Base-by-base conservation (phyloP, 2,329 filamentous ascomycete genomes). In the Penicillium sclerotigenum region DNA sequence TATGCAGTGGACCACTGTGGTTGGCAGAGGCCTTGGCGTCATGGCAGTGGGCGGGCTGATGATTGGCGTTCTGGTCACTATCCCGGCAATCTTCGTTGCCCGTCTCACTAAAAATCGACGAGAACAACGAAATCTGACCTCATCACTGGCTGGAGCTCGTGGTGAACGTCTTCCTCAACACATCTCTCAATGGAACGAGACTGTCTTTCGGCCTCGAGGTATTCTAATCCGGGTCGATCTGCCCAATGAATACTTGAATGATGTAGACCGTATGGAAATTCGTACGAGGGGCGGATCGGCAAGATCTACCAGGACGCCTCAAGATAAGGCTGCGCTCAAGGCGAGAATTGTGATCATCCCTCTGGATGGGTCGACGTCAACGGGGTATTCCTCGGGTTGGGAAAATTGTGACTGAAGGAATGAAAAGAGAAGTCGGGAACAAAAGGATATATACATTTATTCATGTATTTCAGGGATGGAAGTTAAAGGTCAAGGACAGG, bases 161-260 rank as follows among this genome's bases (percentile, higher is more conserved):
- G 51, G 53, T 1, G 33, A 53, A 24, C 50, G 46, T 5, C 58
- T 72, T 1, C 51, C 65, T 16, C 52, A 43, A 0, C 64, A 67
- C 45, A 63, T 72, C 24, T 50, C 61, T 0, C 20, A 50, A 4
- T 72, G 70, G 70, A 72, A 72, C 41, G 64, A 68, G 29, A 56
- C 54, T 4, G 67, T 68, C 40, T 72, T 72, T 45, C 38, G 56
- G 22, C 68, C 68, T 1, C 53, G 64, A 11, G 68, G 68, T 2
- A 37, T 72, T 11, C 20, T 71, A 43, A 68, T 72, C 16, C 61
- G 70, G 20, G 59, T 72, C 10, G 70, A 72, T 54, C 52, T 72
- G 33, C 70, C 70, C 0, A 61, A 65, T 42, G 66, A 71, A 48
- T 59, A 63, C 16, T 33, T 67, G 13, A 57, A 61, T 9, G 66